These are phyloP conservation scores for Lepidium didymum DNA, from an alignment of 345 rosid genomes.

Conservation along the genomic window DNA sequence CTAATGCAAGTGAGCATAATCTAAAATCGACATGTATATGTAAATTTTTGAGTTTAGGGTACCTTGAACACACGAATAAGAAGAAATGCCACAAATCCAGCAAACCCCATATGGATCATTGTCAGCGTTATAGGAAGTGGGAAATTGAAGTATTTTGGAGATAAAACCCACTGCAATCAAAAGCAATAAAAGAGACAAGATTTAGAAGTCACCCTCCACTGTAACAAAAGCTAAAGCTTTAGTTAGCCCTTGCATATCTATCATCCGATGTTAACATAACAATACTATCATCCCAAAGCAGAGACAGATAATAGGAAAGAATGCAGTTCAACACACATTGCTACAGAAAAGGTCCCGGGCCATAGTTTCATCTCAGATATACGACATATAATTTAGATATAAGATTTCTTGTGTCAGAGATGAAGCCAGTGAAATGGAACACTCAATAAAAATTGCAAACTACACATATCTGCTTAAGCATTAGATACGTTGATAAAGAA, in stretches of 20 bases:
- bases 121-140: constrained; percentile 88
- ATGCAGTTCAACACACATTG: background rate
- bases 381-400: background rate
- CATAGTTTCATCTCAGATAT: background rate
- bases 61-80: constrained; percentile 96
- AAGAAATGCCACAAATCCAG: constrained; percentile 66
- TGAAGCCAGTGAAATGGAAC: background rate
- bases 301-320: background rate
- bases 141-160: constrained; percentile 85
- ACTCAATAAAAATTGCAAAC: background rate
- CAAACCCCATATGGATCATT: constrained; percentile 94
- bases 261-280: background rate
- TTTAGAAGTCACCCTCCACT: background rate
- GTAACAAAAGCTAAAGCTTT: background rate
- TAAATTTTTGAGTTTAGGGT: background rate
- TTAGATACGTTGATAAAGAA: background rate
- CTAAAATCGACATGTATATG: background rate
- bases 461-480: background rate
- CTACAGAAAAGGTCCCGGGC: background rate
- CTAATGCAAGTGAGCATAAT: background rate
- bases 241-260: background rate
- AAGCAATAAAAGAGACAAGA: background rate
- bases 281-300: background rate
- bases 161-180: constrained; percentile 89
- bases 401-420: background rate